These are phyloP conservation scores for Pleurotus salmoneostramineus DNA, from an alignment of 768 basidiomycete species.

Conservation along the genomic window DNA sequence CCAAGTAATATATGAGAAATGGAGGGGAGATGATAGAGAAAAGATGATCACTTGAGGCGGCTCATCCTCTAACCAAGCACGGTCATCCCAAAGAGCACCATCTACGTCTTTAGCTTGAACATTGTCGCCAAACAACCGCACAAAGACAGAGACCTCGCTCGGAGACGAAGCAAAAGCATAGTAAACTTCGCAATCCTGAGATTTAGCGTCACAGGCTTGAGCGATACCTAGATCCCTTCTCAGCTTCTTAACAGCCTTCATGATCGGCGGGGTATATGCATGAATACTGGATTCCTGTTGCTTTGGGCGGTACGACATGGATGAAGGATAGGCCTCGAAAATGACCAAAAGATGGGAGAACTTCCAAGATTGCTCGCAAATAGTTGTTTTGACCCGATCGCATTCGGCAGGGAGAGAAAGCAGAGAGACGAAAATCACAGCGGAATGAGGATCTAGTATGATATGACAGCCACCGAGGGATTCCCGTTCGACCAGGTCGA, in stretches of 20 bases:
- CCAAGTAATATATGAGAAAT: background rate
- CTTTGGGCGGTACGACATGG: conserved; percentile 27
- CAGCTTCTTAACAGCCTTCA: conserved; percentile 70
- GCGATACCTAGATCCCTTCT: conserved; percentile 58
- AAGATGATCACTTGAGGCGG: conserved; percentile 35
- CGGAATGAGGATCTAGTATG: conserved; percentile 60
- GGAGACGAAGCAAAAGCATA: conserved; percentile 64
- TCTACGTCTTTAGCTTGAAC: conserved; percentile 42
- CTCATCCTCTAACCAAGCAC: conserved; percentile 62
- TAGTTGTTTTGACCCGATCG: conserved; percentile 34
- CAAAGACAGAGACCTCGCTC: conserved; percentile 51
- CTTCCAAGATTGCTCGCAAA: conserved; percentile 61
- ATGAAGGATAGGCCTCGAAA: conserved; percentile 63
- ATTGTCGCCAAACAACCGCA: conserved; percentile 55
- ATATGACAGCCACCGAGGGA: conserved; percentile 58
- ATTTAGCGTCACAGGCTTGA: conserved; percentile 54
- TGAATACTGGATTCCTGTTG: conserved; percentile 17
- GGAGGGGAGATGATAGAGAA: too few species aligned
- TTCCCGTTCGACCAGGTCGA: conserved; percentile 65
- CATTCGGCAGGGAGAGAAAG: conserved; percentile 46
- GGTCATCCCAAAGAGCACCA: conserved; percentile 49
- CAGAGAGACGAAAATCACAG: conserved; percentile 47
- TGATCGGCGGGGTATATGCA: conserved; percentile 61
- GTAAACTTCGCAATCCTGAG: conserved; percentile 34
- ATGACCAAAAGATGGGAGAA: conserved; percentile 53